phyloP scores from a whole-genome alignment of 2,329 filamentous ascomycete species.

The Aspergillus novoparasiticus region DNA sequence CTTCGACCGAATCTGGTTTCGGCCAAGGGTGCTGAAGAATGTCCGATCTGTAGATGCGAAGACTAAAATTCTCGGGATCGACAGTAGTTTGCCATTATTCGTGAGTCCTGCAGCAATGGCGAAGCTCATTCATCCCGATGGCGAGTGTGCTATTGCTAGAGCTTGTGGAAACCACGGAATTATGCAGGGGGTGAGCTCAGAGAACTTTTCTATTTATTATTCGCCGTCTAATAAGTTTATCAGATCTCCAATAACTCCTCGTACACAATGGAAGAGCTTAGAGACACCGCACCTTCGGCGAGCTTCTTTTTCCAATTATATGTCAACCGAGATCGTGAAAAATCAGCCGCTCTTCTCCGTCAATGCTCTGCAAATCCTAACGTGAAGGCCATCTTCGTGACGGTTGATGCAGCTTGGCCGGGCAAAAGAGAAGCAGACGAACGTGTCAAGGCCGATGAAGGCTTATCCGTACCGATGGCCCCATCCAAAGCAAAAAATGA shows the following conservation, averaged over 20 bases:
- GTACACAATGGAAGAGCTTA: slow-evolving; percentile 59
- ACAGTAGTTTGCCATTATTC: slow-evolving; percentile 61
- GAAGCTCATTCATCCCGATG: slow-evolving; percentile 63
- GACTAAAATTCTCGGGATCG: slow-evolving; percentile 58
- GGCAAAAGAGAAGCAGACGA: slow-evolving; percentile 61
- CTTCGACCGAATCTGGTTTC: slow-evolving; percentile 60
- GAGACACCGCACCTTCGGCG: slow-evolving; percentile 41
- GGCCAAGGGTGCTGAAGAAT: slow-evolving; percentile 60
- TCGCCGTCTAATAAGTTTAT: slow-evolving; percentile 3
- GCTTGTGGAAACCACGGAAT: slow-evolving; percentile 56
- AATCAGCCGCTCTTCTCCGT: slow-evolving; percentile 51
- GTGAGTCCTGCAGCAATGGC: slow-evolving; percentile 67
- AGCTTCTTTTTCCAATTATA: slow-evolving; percentile 60
- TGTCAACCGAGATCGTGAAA: slow-evolving; percentile 54
- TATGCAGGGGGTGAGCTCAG: slow-evolving; percentile 54
- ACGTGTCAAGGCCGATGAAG: slow-evolving; percentile 52
- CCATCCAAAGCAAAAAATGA: slow-evolving; percentile 51
- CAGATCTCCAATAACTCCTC: slow-evolving; percentile 64
- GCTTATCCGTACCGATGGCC: slow-evolving; percentile 46
- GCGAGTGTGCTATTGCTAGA: slow-evolving; percentile 61
- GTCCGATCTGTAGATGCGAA: slow-evolving; percentile 56
- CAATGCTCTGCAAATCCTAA: slow-evolving; percentile 45
- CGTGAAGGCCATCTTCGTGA: slow-evolving; percentile 53
- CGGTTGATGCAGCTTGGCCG: slow-evolving; percentile 58
- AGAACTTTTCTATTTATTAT: background rate